A percentile compares a stretch with the other conserved stretches of the same genome.
These are phyloP conservation scores for Sicyos edulis DNA, from an alignment of 306 rosid genomes.

Conservation along the genomic window DNA sequence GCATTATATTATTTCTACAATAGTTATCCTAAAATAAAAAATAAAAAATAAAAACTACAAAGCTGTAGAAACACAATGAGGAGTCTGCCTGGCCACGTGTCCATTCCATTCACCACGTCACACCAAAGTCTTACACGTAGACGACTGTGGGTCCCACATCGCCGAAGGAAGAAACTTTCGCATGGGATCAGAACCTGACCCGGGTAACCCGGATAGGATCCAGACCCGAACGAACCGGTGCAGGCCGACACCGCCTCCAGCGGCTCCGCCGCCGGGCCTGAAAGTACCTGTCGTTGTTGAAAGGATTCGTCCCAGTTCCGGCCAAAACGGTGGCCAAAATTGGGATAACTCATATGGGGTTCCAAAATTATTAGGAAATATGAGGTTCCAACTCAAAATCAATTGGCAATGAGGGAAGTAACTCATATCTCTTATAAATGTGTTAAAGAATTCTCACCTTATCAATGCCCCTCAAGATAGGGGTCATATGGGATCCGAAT, in stretches of 20 bases:
- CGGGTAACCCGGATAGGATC: slow-evolving; percentile 79
- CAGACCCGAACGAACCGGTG: slow-evolving; percentile 67
- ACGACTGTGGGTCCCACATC: slow-evolving; percentile 86
- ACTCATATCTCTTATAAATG: too few relatives aligned
- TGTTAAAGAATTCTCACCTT: too few relatives aligned
- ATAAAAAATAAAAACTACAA: too few relatives aligned
- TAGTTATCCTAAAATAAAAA: too few relatives aligned
- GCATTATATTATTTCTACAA: background rate
- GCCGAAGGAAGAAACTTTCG: slow-evolving; percentile 66
- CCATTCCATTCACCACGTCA: slow-evolving; percentile 19
- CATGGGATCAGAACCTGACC: slow-evolving; percentile 55
- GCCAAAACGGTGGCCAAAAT: slow-evolving; percentile 78
- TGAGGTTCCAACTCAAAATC: too few relatives aligned
- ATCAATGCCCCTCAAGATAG: too few relatives aligned
- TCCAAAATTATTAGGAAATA: too few relatives aligned
- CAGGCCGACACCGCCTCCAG: slow-evolving; percentile 83
- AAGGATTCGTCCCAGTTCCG: slow-evolving; percentile 87
- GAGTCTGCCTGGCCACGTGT: slow-evolving; percentile 1
- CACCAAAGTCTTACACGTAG: slow-evolving; percentile 60
- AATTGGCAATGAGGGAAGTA: too few relatives aligned
- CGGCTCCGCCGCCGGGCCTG: slow-evolving; percentile 73
- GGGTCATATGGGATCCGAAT: too few relatives aligned
- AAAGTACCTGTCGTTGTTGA: slow-evolving; percentile 65
- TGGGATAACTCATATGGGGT: too few relatives aligned
- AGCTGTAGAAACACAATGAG: background rate